Evolutionary conservation across 1,139 yeast species (phyloP).

Genomic region (Citeromyces hawaiiensis): DNA sequence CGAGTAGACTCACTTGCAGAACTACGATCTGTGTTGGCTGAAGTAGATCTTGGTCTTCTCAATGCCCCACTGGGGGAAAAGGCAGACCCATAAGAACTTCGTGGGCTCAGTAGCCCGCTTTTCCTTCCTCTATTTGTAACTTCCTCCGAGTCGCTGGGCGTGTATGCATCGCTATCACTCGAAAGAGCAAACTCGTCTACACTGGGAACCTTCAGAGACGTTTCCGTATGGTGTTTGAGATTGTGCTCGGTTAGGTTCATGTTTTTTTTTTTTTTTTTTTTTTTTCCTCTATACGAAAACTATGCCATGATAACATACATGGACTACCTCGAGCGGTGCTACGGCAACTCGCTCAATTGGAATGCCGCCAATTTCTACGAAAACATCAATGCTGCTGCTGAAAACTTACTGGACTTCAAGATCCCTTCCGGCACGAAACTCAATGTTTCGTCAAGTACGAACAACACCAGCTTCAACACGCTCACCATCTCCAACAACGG

Average conservation of each 20-base stretch:
- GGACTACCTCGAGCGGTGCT: constrained; percentile 72
- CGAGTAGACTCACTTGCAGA: not conserved
- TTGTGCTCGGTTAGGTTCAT: not conserved
- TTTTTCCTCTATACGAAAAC: no score
- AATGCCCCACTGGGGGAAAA: not conserved
- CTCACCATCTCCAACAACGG: constrained; percentile 59
- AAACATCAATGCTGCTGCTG: constrained; percentile 57
- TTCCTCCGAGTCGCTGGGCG: not conserved
- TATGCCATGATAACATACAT: constrained; percentile 61
- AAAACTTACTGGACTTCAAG: constrained; percentile 57
- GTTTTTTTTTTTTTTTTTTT: not conserved
- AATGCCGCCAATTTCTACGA: constrained; percentile 66
- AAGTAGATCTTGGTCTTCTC: not conserved
- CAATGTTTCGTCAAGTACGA: constrained; percentile 59
- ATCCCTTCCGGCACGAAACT: constrained; percentile 60
- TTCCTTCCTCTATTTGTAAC: not conserved
- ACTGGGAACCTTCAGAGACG: not conserved
- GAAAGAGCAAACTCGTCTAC: not conserved
- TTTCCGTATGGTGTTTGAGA: not conserved
- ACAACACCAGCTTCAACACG: constrained; percentile 63
- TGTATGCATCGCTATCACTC: not conserved
- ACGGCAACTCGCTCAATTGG: constrained; percentile 62
- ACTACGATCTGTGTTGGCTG: not conserved
- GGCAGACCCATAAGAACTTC: not conserved
- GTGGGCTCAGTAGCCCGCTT: not conserved